Percentiles rank a stretch among this genome's conserved stretches.
Conservation (phyloP, 768 basidiomycete species). For the Boletus rufocinnamomeus region DNA sequence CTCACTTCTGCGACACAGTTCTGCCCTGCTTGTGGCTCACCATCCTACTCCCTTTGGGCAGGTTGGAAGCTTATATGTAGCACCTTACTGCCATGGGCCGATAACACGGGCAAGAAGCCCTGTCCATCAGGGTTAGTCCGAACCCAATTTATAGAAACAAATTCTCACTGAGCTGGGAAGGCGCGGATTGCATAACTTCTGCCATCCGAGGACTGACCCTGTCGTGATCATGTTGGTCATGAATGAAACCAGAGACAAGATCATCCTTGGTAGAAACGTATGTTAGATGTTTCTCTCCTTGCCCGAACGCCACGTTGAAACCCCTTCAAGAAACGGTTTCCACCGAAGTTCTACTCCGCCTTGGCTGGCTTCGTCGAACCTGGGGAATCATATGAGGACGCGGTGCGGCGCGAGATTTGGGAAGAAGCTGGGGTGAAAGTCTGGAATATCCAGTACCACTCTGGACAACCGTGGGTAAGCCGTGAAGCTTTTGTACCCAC, state of each 20-base stretch:
- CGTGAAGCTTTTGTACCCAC: neutral
- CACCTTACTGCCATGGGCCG: constrained; percentile 72
- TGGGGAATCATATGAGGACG: constrained; percentile 92
- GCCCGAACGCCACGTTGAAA: neutral
- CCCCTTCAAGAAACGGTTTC: constrained; percentile 56
- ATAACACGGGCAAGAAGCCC: constrained; percentile 60
- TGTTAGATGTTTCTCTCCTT: constrained; percentile 27
- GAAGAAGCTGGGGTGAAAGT: constrained; percentile 94
- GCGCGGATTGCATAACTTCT: constrained; percentile 85
- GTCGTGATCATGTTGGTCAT: constrained; percentile 92
- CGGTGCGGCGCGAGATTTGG: constrained; percentile 90
- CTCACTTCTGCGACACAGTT: constrained; percentile 51
- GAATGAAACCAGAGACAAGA: constrained; percentile 75
- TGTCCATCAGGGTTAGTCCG: constrained; percentile 70
- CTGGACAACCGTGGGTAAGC: constrained; percentile 84
- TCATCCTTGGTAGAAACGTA: constrained; percentile 87
- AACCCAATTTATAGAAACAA: neutral
- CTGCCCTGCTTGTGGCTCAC: constrained; percentile 85
- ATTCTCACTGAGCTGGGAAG: constrained; percentile 40
- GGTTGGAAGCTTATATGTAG: constrained; percentile 93
- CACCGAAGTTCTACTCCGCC: constrained; percentile 78
- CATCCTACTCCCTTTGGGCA: constrained; percentile 85
- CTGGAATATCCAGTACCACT: constrained; percentile 82
- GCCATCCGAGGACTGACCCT: constrained; percentile 79
- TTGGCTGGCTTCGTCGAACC: constrained; percentile 95